Evolutionary conservation across 345 rosid species (phyloP).

Genomic region (Heritiera fomes): DNA sequence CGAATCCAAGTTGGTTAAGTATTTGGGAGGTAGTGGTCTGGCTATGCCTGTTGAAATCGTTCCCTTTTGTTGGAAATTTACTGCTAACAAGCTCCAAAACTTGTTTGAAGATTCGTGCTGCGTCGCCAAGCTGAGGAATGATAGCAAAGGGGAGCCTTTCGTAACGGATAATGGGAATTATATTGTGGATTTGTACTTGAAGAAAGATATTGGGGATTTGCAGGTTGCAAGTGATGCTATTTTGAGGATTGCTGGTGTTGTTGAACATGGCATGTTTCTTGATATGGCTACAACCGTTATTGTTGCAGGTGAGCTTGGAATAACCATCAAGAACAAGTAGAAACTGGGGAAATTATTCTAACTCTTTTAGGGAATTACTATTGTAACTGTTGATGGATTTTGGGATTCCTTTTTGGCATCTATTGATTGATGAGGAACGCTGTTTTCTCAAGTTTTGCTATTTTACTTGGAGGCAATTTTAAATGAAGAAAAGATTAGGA

Average conservation of each 20-base stretch:
- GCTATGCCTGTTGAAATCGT: constrained; percentile 89
- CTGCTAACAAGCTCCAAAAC: constrained; percentile 48
- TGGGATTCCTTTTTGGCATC: background rate
- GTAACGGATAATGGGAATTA: constrained; percentile 88
- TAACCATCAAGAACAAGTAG: constrained; percentile 57
- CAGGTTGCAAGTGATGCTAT: constrained; percentile 66
- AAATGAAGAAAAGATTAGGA: background rate
- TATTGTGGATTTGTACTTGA: constrained; percentile 68
- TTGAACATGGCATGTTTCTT: constrained; percentile 94
- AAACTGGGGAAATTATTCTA: background rate
- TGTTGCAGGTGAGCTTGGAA: constrained; percentile 84
- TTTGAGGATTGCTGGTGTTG: constrained; percentile 78
- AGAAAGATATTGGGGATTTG: constrained; percentile 81
- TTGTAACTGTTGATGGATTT: background rate
- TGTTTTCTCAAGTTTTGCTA: constrained; percentile 3
- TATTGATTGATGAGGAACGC: constrained; percentile 1
- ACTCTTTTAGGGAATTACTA: constrained; percentile 1
- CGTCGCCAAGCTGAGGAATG: constrained; percentile 52
- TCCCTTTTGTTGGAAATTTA: constrained; percentile 81
- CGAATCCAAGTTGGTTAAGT: constrained; percentile 47
- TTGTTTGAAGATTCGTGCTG: constrained; percentile 67
- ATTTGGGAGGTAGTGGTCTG: constrained; percentile 69
- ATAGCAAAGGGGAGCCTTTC: constrained; percentile 42
- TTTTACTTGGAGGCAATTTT: background rate
- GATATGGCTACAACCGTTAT: constrained; percentile 93